These are phyloP conservation scores for Periconia digitata DNA, from an alignment of 2,329 filamentous ascomycete species.

Conservation along the genomic window DNA sequence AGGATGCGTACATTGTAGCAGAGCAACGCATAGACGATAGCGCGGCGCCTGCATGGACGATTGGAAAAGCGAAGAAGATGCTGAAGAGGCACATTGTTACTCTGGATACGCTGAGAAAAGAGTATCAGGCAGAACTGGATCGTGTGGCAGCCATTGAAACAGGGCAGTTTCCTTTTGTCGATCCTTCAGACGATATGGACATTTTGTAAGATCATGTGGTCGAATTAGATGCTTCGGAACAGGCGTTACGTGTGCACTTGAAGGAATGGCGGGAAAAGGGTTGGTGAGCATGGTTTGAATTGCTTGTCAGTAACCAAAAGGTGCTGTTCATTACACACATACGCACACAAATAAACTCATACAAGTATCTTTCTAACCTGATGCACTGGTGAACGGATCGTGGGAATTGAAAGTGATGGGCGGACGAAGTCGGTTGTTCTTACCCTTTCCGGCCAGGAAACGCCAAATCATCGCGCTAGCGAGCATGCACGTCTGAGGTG, in stretches of 20 bases:
- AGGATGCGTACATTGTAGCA: slow-evolving; percentile 79
- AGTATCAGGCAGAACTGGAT: slow-evolving; percentile 90
- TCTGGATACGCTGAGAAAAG: slow-evolving; percentile 79
- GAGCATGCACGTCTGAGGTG: too few species aligned
- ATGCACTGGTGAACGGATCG: too few species aligned
- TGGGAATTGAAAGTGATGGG: not conserved
- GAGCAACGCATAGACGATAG: slow-evolving; percentile 50
- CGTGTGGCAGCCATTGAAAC: slow-evolving; percentile 83
- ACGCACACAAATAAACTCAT: too few species aligned
- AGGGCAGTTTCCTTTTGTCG: slow-evolving; percentile 79
- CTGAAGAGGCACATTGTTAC: slow-evolving; percentile 77
- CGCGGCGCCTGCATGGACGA: slow-evolving; percentile 28
- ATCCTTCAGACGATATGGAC: slow-evolving; percentile 39
- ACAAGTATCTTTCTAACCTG: too few species aligned
- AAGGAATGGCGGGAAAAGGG: too few species aligned
- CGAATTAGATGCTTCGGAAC: not conserved
- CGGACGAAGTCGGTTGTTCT: slow-evolving; percentile 1
- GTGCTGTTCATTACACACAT: too few species aligned
- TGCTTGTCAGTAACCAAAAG: too few species aligned
- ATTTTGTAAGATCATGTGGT: slow-evolving; percentile 28
- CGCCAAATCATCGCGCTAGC: slow-evolving; percentile 17
- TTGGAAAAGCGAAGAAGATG: slow-evolving; percentile 39
- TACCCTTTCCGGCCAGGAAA: slow-evolving; percentile 6
- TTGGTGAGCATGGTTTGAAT: too few species aligned
- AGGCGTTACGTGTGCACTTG: too few species aligned